Conservation (phyloP, 768 basidiomycete species). For the Cantharellus anzutake region DNA sequence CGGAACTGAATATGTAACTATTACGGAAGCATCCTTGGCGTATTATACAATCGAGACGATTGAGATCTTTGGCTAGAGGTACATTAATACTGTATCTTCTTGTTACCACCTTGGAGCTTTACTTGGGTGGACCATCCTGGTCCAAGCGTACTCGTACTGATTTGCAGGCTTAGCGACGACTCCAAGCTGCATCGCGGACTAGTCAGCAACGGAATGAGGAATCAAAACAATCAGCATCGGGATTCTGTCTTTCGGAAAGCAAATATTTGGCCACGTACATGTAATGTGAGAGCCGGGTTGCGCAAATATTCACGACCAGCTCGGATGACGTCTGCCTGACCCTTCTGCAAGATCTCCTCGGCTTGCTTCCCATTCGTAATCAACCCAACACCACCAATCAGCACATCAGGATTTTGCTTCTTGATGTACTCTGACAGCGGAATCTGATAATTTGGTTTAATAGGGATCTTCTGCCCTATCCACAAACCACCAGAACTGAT, state of each 20-base stretch:
- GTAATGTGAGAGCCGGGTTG: slow-evolving; percentile 43
- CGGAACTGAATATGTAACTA: too few relatives aligned
- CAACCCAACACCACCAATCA: slow-evolving; percentile 48
- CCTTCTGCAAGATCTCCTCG: slow-evolving; percentile 42
- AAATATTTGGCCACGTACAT: neutral
- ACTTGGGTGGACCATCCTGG: too few relatives aligned
- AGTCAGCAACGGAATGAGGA: neutral
- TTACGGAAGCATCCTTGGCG: too few relatives aligned
- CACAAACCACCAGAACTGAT: slow-evolving; percentile 50
- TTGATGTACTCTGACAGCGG: slow-evolving; percentile 51
- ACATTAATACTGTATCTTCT: too few relatives aligned
- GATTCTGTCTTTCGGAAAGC: too few relatives aligned
- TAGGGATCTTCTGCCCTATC: slow-evolving; percentile 33
- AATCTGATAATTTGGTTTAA: slow-evolving; percentile 44
- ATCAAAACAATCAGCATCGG: too few relatives aligned
- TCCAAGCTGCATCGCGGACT: slow-evolving; percentile 42
- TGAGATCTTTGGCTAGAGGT: too few relatives aligned
- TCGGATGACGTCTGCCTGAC: slow-evolving; percentile 49
- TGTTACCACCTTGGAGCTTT: too few relatives aligned
- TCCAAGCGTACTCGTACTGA: slow-evolving; percentile 50
- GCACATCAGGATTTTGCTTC: slow-evolving; percentile 33
- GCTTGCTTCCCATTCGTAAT: slow-evolving; percentile 47
- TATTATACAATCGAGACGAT: too few relatives aligned
- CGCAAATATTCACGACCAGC: slow-evolving; percentile 49
- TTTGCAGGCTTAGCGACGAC: slow-evolving; percentile 47